Evolutionary conservation across 2,329 filamentous ascomycete genomes (phyloP), one percentile per base, ranked within the genome.

Genomic region (Colletotrichum lupini): DNA sequence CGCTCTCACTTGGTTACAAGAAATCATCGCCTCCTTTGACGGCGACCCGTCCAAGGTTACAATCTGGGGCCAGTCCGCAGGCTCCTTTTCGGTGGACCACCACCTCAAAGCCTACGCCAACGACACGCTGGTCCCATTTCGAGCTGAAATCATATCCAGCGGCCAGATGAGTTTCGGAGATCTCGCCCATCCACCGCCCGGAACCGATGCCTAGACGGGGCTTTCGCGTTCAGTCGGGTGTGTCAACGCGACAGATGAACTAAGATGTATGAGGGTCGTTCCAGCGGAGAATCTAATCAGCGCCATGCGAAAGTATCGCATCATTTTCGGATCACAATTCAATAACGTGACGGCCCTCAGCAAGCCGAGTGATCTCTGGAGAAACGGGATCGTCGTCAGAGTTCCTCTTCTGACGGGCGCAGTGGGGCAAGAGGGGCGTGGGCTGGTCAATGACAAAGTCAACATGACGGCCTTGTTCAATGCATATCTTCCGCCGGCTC

Each of bases 21-120:
- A 81, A 9, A 82, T 80, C 35, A 77, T 79, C 7, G 68, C 26
- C 5, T 77, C 76, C 7, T 81, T 82, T 19, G 81, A 81, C 2
- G 79, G 80, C 11, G 75, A 80, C 19, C 74, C 79, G 1, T 49
- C 57, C 2, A 78, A 79, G 24, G 74, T 82, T n/a, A 82, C 81
- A 24, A 78, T 81, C n/a, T 74, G 77, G 5, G 81, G 81, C 2
- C 78, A 82, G 71, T 82, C 81, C 2, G 81, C 81, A 0, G 81
- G 81, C 0, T 77, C 79, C 35, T 61, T 12, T 73, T 64, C 73
- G 3, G 56, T 79, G 4, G 79, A 81, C 46, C 49, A 76, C 0
- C 77, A 79, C 30, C 57, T 79, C 46, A 77, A 78, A 63, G 67
- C 70, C 30, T 77, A 77, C 60, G 75, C 73, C 8, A 55, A 68